Percentiles rank a stretch among this genome's conserved stretches.
phyloP scores from a whole-genome alignment of 148 eudicot genomes.

The Camellia lanceoleosa region DNA sequence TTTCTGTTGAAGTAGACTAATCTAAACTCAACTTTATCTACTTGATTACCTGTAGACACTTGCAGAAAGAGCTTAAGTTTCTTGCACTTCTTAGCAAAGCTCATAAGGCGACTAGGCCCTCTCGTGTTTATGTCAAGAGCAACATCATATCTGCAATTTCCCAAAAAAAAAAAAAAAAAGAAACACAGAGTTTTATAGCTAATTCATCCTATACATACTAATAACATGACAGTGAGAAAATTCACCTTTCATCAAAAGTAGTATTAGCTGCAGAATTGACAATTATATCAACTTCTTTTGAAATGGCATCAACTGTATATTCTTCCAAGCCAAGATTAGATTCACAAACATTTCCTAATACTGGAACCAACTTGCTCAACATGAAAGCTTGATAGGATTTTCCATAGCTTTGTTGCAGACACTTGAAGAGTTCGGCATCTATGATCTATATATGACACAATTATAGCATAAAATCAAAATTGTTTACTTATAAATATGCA shows the following conservation, averaged over 20 bases:
- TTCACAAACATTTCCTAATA: slow-evolving; percentile 84
- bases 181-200: not conserved
- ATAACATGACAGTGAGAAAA: not conserved
- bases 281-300: slow-evolving; percentile 67
- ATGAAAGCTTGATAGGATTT: slow-evolving; percentile 83
- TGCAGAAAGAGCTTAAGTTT: slow-evolving; percentile 83
- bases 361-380: slow-evolving; percentile 87
- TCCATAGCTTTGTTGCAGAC: slow-evolving; percentile 75
- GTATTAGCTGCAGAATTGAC: slow-evolving; percentile 98
- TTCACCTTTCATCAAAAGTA: slow-evolving; percentile 92
- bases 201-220: too few relatives aligned
- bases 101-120: slow-evolving; percentile 87
- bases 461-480: not conserved
- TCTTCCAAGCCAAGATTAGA: slow-evolving; percentile 70
- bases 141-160: slow-evolving; percentile 73
- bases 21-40: not conserved
- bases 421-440: slow-evolving; percentile 73
- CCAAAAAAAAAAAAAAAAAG: not conserved
- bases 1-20: not conserved
- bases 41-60: slow-evolving; percentile 74
- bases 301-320: slow-evolving; percentile 37
- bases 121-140: slow-evolving; percentile 87
- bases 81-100: slow-evolving; percentile 74
- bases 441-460: slow-evolving; percentile 42
- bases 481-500: not conserved